phyloP scores from a whole-genome alignment of 495 filamentous ascomycete species.

The Clavariopsis aquatica region DNA sequence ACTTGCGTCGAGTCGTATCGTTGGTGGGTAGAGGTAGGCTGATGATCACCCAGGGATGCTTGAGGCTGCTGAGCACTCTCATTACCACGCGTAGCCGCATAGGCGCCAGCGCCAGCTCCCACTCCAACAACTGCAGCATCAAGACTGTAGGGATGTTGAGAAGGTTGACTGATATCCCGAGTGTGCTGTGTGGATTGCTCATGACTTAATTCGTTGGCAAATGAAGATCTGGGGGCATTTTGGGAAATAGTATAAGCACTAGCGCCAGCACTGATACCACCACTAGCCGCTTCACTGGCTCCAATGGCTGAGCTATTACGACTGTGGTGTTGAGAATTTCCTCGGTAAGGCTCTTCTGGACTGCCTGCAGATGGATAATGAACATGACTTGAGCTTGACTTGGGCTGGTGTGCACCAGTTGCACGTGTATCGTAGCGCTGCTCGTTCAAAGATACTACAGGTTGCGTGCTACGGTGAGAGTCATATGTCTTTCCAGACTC shows the following conservation, averaged over 20 bases:
- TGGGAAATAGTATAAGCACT: slow-evolving; percentile 10
- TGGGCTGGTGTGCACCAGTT: slow-evolving; percentile 9
- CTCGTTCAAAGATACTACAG: slow-evolving; percentile 21
- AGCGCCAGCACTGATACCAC: too few relatives aligned
- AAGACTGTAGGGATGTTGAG: slow-evolving; percentile 27
- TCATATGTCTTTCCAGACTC: slow-evolving; percentile 22
- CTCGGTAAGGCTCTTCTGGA: not conserved
- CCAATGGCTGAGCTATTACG: slow-evolving; percentile 29
- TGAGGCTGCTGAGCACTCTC: slow-evolving; percentile 2
- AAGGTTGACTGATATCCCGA: slow-evolving; percentile 4
- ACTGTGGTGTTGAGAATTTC: slow-evolving; percentile 36
- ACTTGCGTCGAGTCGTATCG: slow-evolving; percentile 25
- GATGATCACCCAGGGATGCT: not conserved
- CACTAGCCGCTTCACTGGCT: slow-evolving; percentile 29
- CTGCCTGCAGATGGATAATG: not conserved
- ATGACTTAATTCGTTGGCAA: not conserved
- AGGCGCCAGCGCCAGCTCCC: slow-evolving; percentile 24
- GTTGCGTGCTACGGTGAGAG: slow-evolving; percentile 23
- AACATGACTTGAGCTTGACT: not conserved
- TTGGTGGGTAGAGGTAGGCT: slow-evolving; percentile 8
- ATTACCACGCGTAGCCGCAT: slow-evolving; percentile 6
- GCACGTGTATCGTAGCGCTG: slow-evolving; percentile 29
- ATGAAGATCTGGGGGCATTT: not conserved
- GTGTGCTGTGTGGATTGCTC: not conserved
- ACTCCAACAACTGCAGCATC: slow-evolving; percentile 30